Evolutionary conservation across 2,329 filamentous ascomycete species (phyloP), one percentile per base, ranked within the genome.

Genomic region (Fusarium paranaense): DNA sequence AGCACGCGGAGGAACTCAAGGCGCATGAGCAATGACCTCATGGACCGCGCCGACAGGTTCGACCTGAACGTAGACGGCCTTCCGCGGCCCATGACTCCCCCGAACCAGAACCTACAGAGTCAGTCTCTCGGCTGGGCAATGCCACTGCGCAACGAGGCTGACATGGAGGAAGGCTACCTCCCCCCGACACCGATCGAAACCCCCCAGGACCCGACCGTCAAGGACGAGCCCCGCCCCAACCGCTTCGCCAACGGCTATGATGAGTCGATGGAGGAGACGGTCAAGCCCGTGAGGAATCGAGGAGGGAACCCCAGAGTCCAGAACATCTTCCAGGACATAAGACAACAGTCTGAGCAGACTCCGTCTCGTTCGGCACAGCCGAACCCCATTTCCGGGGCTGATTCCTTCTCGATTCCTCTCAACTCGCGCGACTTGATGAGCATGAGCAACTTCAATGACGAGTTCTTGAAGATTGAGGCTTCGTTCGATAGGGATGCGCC

Each of bases 171-270:
- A 91, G 91, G 85, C 74, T 92, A 90, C 76, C 89, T 90, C 73
- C 92, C 92, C 66, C 88, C 91, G 54, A 94, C 92, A 32, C 92
- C 93, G 62, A 89, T 88, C 77, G 89, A 90, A 62, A 93, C 91
- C 22, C 91, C 92, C 50, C 86, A 87, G 71, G 83, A 87, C 70
- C 83, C 84, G 59, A 76, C 83, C 47, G 77, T 81, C 52, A 87
- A 87, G 82, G 83, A 85, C 40, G 80, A 84, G 56, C 73, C 81
- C 18, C 81, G 82, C 5, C 84, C 84, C 4, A 84, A 81, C 74
- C 82, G 92, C 63, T 92, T 92, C 78, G 81, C 87, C 4, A 89
- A 91, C 30, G 86, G 86, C 54, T 91, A 91, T 72, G 90, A 92
- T 76, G 90, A 90, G 80, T 91, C 90, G 16, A 90, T 91, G 88